Evolutionary conservation across 73 alveolate genomes (phyloP).

Genomic region (Stentor coeruleus): DNA sequence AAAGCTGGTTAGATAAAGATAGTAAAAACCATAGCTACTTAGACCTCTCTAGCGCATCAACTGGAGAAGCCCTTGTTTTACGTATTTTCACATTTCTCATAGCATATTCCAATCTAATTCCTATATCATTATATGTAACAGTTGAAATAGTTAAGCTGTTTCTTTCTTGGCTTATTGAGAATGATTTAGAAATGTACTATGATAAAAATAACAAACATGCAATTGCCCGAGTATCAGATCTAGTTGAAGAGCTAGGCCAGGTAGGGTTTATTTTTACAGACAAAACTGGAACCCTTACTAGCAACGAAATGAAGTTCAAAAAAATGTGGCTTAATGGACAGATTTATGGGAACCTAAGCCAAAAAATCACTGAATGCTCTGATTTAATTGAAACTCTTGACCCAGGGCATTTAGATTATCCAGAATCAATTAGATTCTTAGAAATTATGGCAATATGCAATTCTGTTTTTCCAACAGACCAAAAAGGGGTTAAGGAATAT

Average conservation of each 20-base stretch:
- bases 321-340: conserved; percentile 68
- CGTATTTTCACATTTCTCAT: background rate
- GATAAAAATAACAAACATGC: conserved; percentile 72
- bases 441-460: conserved; percentile 75
- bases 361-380: background rate
- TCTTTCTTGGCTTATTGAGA: conserved; percentile 68
- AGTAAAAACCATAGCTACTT: conserved; percentile 23
- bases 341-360: conserved; percentile 44
- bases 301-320: conserved; percentile 39
- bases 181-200: conserved; percentile 70
- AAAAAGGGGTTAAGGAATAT: conserved; percentile 48
- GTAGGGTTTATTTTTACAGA: conserved; percentile 85
- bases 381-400: background rate
- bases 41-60: background rate
- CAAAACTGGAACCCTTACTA: conserved; percentile 95
- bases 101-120: conserved; percentile 78
- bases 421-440: conserved; percentile 54
- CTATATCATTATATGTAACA: conserved; percentile 93
- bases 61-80: background rate
- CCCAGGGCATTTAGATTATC: background rate
- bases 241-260: conserved; percentile 94
- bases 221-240: conserved; percentile 74
- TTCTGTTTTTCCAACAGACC: conserved; percentile 69
- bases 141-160: conserved; percentile 88
- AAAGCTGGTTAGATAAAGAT: conserved; percentile 38